Evolutionary conservation across 1,284 basidiomycete species (phyloP), one percentile per base, ranked within the genome.

Genomic region (Agaricales sp.): DNA sequence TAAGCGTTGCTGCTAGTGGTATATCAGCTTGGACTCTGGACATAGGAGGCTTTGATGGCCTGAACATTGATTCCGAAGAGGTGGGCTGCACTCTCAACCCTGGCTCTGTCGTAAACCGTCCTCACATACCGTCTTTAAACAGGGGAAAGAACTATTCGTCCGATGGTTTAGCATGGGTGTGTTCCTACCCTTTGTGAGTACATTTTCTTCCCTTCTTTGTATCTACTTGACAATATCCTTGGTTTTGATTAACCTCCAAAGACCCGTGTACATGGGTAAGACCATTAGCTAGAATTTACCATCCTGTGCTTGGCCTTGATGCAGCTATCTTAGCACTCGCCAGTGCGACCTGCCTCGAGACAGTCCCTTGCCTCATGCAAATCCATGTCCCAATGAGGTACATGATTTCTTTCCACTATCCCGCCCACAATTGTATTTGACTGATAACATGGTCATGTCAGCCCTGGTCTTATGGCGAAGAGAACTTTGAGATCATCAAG

Each of bases 11-110:
- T 14, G 67, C 67, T 8, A 65, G 63, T 11, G 67, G 67, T 2
- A 67, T 69, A 16, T 68, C 67, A 2, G 61, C 63, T 1, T 69
- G 67, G 67, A 69, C 67, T 23, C 53, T 69, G 41, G 67, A 69
- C 55, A 68, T 69, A 53, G 67, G 67, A 12, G 67, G 67, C 6
- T 69, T 69, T 51, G 47, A 57, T n/a, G 67, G 66, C 20, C 50
- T 69, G 55, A 54, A 69, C 51, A 53, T 67, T 24, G 65, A 67
- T 48, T 61, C 61, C 2, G 59, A 59, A 22, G 59, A 52, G 30
- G 65, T 63, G 46, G 51, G 61, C n/a, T 35, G 14, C 13, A 22
- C 8, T 4, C 22, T 35, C 24, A 14, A 18, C 25, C 18, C 24
- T 25, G 25, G 4, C 45, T 47, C 14, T 22, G 46, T n/a, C 6